Evolutionary conservation across 2,329 filamentous ascomycete genomes (phyloP).

Genomic region (Fusarium chaquense): DNA sequence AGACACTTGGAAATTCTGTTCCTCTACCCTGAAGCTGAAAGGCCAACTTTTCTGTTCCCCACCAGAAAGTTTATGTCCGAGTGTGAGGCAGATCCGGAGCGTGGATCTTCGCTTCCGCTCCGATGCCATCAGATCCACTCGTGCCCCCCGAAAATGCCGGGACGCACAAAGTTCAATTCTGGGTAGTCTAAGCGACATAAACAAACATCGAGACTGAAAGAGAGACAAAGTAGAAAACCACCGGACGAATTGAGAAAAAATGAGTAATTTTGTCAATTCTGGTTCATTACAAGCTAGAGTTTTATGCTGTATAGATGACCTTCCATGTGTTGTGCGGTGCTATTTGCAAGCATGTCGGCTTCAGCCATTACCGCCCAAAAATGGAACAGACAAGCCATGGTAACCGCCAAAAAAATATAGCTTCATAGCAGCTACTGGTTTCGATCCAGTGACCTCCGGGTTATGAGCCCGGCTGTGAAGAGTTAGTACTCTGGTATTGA

Average conservation of each 20-base stretch:
- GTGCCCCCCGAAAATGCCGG: not conserved
- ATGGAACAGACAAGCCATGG: not conserved
- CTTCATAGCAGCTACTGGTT: slow-evolving; percentile 32
- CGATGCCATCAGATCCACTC: slow-evolving; percentile 1
- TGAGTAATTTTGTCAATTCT: not conserved
- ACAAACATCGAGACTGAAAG: not conserved
- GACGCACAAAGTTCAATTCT: slow-evolving; percentile 8
- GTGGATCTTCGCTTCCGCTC: not conserved
- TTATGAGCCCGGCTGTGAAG: slow-evolving; percentile 28
- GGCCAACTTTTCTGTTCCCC: too few species aligned
- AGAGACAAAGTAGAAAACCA: not conserved
- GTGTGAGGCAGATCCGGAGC: not conserved
- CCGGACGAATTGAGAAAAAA: too few species aligned
- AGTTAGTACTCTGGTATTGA: slow-evolving; percentile 16
- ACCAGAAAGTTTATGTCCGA: not conserved
- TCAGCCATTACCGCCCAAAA: not conserved
- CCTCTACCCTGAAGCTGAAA: not conserved
- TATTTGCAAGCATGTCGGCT: not conserved
- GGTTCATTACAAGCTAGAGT: too few species aligned
- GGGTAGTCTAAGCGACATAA: too few species aligned
- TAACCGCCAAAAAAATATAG: not conserved
- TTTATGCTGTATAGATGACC: not conserved
- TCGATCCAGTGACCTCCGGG: slow-evolving; percentile 33
- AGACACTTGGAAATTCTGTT: not conserved
- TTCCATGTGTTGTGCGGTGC: not conserved